Evolutionary conservation across 2,329 filamentous ascomycete genomes (phyloP), one percentile per base, ranked within the genome.

Genomic region (Cladophialophora bantiana): DNA sequence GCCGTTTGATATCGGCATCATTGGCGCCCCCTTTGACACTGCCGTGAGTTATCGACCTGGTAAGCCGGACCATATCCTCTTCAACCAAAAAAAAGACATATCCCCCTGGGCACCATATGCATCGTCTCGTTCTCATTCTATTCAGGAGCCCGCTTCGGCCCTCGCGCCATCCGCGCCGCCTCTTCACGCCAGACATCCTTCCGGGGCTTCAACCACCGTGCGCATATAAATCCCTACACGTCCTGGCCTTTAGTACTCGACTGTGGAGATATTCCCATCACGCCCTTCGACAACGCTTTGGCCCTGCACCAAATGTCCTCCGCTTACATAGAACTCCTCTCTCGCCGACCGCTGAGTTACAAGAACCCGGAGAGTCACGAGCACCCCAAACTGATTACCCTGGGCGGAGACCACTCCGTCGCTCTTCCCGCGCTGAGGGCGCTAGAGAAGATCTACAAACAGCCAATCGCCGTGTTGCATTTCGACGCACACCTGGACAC

Each of bases 211-310:
- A 97, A 97, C 79, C 87, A 90, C 1, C 88, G 93, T 26, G 93
- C 92, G 1, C 85, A 85, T 45, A 85, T 97, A 71, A 97, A 97
- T 78, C 93, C 94, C 0, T 97, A 95, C 80, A 82, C 83, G 48
- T 90, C 86, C 62, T 94, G 91, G 90, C 90, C 91, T 0, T 88
- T 82, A 45, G 87, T 97, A 66, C 83, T 94, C 59, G 94, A 97
- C 82, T 97, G 94, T 77, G 94, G 94, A 55, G 94, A 97, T 76
- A 93, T 97, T 64, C 93, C 94, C 34, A 84, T 96, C 71, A 92
- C 90, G 0, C 93, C 93, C 0, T 90, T 96, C 73, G 93, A 97
- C 81, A 97, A 97, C 77, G 87, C 83, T 1, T 83, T 96, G 15
- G 94, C 94, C 0, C 82, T 94, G 62, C 83, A 84, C 53, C 94